phyloP scores from a whole-genome alignment of 768 basidiomycete genomes.

The Sporobolomyces pararoseus region DNA sequence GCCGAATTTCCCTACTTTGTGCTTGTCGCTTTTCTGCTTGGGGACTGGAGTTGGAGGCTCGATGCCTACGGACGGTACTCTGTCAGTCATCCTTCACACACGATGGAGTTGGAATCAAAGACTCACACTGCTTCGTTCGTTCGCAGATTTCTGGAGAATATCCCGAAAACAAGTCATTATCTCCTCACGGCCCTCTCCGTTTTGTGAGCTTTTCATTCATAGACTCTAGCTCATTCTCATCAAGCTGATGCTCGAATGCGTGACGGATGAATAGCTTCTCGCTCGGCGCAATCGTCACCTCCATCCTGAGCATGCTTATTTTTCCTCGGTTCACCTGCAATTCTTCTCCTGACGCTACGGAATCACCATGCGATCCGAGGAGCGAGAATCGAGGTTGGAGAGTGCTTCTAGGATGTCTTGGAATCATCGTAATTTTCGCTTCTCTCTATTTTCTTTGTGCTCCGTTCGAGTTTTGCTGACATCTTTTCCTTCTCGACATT shows the following conservation, averaged over 20 bases:
- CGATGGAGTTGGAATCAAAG: background rate
- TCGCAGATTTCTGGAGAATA: slow-evolving; percentile 68
- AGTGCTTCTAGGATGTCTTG: slow-evolving; percentile 70
- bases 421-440: slow-evolving; percentile 67
- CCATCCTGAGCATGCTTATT: slow-evolving; percentile 70
- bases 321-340: slow-evolving; percentile 61
- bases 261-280: slow-evolving; percentile 76
- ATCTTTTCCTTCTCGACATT: no score
- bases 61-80: slow-evolving; percentile 95
- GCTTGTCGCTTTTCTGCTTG: slow-evolving; percentile 74
- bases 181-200: slow-evolving; percentile 84
- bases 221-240: no score
- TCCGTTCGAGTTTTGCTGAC: no score
- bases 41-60: slow-evolving; percentile 82
- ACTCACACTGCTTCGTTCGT: background rate
- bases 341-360: slow-evolving; percentile 1
- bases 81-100: slow-evolving; percentile 40
- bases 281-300: slow-evolving; percentile 79
- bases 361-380: slow-evolving; percentile 60
- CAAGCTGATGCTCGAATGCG: no score
- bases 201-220: no score
- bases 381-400: slow-evolving; percentile 82
- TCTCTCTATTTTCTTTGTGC: background rate
- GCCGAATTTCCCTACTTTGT: slow-evolving; percentile 64
- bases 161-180: slow-evolving; percentile 87